Conservation (phyloP, 331 rosid genomes). For the Pyracantha coccinea region DNA sequence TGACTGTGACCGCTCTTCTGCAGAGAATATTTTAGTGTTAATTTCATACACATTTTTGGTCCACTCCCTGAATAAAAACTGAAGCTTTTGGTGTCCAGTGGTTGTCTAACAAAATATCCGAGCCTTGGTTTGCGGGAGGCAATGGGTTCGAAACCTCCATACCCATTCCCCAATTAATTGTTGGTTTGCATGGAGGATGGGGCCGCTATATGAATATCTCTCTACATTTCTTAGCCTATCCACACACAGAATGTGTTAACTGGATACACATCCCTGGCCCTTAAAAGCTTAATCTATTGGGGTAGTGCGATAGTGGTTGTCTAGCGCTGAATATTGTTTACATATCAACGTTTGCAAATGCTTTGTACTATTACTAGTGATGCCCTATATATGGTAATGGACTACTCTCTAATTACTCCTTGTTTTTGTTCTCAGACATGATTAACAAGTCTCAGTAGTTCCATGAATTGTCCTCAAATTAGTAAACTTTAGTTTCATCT, state of each 20-base stretch:
- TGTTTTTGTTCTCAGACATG: background rate
- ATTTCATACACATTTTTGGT: background rate
- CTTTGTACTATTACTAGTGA: background rate
- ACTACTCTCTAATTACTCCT: background rate
- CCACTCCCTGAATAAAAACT: background rate
- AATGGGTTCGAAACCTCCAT: background rate
- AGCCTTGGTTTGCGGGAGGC: background rate
- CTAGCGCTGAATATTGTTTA: background rate
- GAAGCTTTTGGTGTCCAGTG: background rate
- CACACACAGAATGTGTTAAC: background rate
- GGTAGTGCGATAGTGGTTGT: background rate
- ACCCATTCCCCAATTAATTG: background rate
- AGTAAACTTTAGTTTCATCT: slow-evolving; percentile 6
- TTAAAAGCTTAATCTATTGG: background rate
- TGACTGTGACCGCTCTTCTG: background rate
- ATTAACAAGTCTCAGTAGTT: background rate
- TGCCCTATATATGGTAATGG: background rate
- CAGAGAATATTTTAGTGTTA: background rate
- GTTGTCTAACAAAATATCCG: background rate
- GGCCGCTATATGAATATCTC: too few relatives aligned
- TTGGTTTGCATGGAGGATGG: background rate
- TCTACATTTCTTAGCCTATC: too few relatives aligned
- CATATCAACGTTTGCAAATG: too few relatives aligned
- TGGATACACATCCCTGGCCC: background rate
- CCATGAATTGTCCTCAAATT: background rate